Percentiles rank a stretch among this genome's conserved stretches.
Conservation (phyloP, 1,284 basidiomycete genomes). For the Coniophora puteana region DNA sequence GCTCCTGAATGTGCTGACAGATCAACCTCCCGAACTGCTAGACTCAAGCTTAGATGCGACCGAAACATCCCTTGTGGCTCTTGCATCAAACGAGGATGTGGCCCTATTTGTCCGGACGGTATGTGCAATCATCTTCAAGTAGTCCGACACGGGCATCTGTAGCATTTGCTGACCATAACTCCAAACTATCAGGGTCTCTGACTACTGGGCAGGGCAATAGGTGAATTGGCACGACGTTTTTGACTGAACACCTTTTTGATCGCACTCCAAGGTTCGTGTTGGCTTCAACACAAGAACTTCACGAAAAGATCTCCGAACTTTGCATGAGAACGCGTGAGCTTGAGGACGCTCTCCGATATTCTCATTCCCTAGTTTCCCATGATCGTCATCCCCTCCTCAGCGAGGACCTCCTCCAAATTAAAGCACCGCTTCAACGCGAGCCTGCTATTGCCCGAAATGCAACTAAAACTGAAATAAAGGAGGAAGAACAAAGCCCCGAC, state of each 20-base stretch:
- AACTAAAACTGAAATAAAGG: constrained; percentile 33
- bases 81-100: constrained; percentile 57
- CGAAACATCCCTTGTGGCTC: constrained; percentile 40
- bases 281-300: constrained; percentile 76
- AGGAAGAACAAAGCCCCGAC: constrained; percentile 64
- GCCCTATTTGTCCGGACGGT: constrained; percentile 64
- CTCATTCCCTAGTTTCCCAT: constrained; percentile 55
- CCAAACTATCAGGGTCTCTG: constrained; percentile 48
- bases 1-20: constrained; percentile 2
- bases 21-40: constrained; percentile 20
- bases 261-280: constrained; percentile 62
- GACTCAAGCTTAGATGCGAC: constrained; percentile 75
- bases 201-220: constrained; percentile 80
- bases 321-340: constrained; percentile 70
- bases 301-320: constrained; percentile 77
- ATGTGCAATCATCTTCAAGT: constrained; percentile 15
- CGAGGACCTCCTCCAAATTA: constrained; percentile 68
- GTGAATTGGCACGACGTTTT: constrained; percentile 29
- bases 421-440: constrained; percentile 70
- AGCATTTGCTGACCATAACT: constrained; percentile 9
- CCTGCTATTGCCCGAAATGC: constrained; percentile 24
- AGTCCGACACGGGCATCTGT: constrained; percentile 4
- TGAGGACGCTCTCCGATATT: constrained; percentile 64
- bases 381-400: constrained; percentile 63
- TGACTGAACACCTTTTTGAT: constrained; percentile 4